Base-by-base conservation (phyloP, 2,329 filamentous ascomycete species). In the Phaeosphaeriaceae sp. region DNA sequence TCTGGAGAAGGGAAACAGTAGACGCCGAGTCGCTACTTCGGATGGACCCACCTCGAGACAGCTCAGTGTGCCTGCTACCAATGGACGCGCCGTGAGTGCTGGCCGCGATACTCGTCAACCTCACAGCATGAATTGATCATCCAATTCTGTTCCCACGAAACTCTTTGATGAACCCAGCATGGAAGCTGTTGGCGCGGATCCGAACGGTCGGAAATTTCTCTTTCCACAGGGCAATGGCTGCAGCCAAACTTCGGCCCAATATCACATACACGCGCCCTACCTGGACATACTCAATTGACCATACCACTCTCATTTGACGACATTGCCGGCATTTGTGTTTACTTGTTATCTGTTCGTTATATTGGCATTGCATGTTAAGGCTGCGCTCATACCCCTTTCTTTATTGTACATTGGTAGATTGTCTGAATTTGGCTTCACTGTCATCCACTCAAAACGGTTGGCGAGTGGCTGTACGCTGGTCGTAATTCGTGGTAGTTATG, bases 11-110 rank as follows among this genome's bases (percentile, higher is more conserved):
- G 67, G 68, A 24, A 58, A 58, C 20, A 67, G 53, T 40, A 61
- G 66, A 31, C 68, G 71, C 51, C 70, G 62, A 40, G 54, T 72
- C 48, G 63, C 56, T 2, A 72, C 73, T 5, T 73, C 74, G 1
- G 72, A 75, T 41, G 74, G 74, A 22, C 69, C 71, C 19, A 48
- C 62, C 31, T 61, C 57, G 44, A 70, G 68, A 51, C 62, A 67
- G 44, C 63, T 72, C 22, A 68, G 68, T 0, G 63, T 70, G 7
- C 64, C 73, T 7, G 58, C 62, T 13, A 53, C 66, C 17, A 75
- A 71, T 48, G 74, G 73, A n/a, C 71, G 74, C n/a, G 73, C 74
- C 24, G 62, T 64, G 48, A 76, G 74, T 51, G 72, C 74, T 22
- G 72, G 45, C 9, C 70, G 61, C 41, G 68, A 74, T 20, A 66